These are phyloP conservation scores for Lobosporangium transversale DNA, from an alignment of 192 early-diverging fungal genomes.

Conservation along the genomic window DNA sequence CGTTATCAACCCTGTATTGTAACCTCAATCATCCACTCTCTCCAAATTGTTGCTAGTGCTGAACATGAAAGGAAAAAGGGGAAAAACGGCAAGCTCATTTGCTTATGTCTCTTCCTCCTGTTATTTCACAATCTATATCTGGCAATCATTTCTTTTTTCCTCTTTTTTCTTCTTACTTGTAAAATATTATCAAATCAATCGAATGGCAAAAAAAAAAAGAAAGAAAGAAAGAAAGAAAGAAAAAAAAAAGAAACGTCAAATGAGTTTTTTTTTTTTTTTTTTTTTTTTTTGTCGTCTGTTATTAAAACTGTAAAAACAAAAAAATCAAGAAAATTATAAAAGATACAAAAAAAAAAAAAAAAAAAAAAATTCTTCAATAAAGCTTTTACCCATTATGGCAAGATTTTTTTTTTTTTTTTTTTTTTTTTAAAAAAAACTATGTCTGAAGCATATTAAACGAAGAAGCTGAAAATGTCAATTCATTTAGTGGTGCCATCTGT, in stretches of 20 bases:
- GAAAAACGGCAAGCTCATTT: too few relatives aligned
- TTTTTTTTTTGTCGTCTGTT: neutral
- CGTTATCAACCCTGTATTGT: neutral
- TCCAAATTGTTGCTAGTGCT: too few relatives aligned
- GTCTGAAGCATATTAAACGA: too few relatives aligned
- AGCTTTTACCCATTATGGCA: too few relatives aligned
- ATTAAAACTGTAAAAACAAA: neutral
- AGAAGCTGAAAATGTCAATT: too few relatives aligned
- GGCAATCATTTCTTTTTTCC: constrained; percentile 1
- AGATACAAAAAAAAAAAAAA: neutral
- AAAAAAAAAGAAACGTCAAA: constrained; percentile 9
- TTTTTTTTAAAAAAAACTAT: too few relatives aligned
- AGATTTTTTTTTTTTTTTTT: too few relatives aligned
- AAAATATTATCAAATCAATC: neutral
- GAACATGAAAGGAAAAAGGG: too few relatives aligned
- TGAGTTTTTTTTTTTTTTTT: neutral
- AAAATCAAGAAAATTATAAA: neutral
- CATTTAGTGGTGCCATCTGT: too few relatives aligned
- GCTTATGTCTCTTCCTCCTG: too few relatives aligned
- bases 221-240: constrained; percentile 10
- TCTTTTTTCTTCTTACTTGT: neutral
- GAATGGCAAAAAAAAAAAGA: neutral
- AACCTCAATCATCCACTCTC: too few relatives aligned
- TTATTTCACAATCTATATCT: neutral
- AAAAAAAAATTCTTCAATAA: neutral